A percentile compares a stretch with the other conserved stretches of the same genome.
Conservation (phyloP, 169 alveolate species). For the Plasmodium inui region DNA sequence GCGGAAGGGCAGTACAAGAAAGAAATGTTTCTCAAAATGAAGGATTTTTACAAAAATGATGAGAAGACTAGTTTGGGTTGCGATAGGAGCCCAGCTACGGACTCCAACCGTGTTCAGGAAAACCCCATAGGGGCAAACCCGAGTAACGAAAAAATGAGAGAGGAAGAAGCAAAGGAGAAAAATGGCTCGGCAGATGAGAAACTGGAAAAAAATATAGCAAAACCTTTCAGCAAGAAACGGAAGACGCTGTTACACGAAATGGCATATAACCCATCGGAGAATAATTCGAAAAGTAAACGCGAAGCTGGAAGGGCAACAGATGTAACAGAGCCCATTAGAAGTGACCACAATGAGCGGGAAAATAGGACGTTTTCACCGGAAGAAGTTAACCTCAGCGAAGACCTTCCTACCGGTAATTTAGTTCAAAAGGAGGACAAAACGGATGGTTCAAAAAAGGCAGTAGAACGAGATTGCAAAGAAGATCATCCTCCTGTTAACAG, state of each 20-base stretch:
- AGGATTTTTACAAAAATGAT: conserved; percentile 41
- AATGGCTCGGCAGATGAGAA: background rate
- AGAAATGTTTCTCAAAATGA: conserved; percentile 28
- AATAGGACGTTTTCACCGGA: background rate
- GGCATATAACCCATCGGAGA: background rate
- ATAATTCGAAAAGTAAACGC: background rate
- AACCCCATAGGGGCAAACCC: background rate
- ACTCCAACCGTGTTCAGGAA: background rate
- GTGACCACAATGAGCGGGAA: background rate
- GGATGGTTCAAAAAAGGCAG: background rate
- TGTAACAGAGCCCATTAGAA: background rate
- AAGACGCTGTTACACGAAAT: background rate
- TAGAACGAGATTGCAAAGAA: background rate
- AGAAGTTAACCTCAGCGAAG: background rate
- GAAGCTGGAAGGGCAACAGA: background rate
- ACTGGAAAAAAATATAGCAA: background rate
- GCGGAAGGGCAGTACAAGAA: background rate
- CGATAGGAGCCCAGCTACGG: background rate
- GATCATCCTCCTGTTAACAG: background rate
- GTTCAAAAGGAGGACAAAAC: conserved; percentile 4
- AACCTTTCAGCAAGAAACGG: background rate
- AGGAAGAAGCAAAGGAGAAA: background rate
- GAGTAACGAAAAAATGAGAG: background rate
- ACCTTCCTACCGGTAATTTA: background rate
- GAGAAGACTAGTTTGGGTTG: background rate